Evolutionary conservation across 1,284 basidiomycete genomes (phyloP).

Genomic region (Austroboletus sp.): DNA sequence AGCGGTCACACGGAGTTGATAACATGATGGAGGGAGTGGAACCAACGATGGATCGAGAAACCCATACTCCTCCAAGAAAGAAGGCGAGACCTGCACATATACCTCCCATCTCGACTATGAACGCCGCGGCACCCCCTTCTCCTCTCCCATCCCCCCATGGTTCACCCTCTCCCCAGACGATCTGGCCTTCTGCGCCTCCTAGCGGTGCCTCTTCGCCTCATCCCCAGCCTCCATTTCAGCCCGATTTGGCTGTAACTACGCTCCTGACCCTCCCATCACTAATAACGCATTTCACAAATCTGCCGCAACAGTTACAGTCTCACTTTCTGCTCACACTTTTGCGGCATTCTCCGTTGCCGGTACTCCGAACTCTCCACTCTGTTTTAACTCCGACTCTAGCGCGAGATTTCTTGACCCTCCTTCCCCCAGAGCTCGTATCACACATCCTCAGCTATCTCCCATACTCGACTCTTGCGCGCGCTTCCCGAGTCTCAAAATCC

Average conservation of each 20-base stretch:
- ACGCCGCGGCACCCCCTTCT: constrained; percentile 69
- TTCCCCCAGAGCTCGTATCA: constrained; percentile 80
- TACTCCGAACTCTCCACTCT: constrained; percentile 74
- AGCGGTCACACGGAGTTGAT: constrained; percentile 62
- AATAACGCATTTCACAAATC: constrained; percentile 62
- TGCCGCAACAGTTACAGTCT: constrained; percentile 72
- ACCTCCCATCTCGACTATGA: constrained; percentile 53
- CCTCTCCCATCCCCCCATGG: constrained; percentile 76
- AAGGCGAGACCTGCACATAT: constrained; percentile 58
- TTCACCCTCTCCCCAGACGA: constrained; percentile 64
- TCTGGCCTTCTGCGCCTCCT: constrained; percentile 71
- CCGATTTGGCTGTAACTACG: constrained; percentile 69
- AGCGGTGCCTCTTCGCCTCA: constrained; percentile 65
- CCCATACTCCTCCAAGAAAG: constrained; percentile 62
- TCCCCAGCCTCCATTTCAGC: constrained; percentile 64
- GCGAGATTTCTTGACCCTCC: constrained; percentile 78
- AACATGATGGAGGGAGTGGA: constrained; percentile 75
- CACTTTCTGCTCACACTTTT: constrained; percentile 80
- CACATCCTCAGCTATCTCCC: constrained; percentile 74
- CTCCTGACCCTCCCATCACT: constrained; percentile 74
- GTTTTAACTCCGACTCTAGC: constrained; percentile 79
- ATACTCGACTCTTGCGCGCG: constrained; percentile 68
- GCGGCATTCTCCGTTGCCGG: constrained; percentile 76
- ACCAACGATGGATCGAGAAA: constrained; percentile 43
- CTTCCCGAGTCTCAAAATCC: constrained; percentile 71